A percentile compares a stretch with the other conserved stretches of the same genome.
Conservation (phyloP, 1,284 basidiomycete genomes). For the Rhodotorula sp. region DNA sequence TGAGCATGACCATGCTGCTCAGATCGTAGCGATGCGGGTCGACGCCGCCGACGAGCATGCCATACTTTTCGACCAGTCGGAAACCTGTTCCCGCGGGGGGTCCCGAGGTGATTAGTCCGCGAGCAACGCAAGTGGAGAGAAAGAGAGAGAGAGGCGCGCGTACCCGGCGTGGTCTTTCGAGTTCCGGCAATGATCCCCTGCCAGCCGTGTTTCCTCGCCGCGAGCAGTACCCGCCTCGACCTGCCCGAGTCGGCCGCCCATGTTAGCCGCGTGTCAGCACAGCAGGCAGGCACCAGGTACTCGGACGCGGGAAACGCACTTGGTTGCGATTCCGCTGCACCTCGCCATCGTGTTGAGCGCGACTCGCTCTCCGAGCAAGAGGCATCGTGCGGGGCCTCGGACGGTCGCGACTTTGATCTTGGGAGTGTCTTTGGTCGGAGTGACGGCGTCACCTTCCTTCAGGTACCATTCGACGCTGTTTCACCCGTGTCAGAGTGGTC, state of each 20-base stretch:
- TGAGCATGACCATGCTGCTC: constrained; percentile 99
- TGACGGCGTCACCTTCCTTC: constrained; percentile 74
- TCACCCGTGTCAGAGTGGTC: background rate
- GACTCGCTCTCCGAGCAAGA: constrained; percentile 92
- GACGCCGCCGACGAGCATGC: constrained; percentile 95
- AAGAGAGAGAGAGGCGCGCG: background rate
- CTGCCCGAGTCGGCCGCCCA: constrained; percentile 52
- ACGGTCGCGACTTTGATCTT: constrained; percentile 81
- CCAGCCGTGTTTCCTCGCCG: constrained; percentile 77
- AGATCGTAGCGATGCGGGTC: constrained; percentile 96
- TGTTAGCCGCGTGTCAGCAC: too few relatives aligned
- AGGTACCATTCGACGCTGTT: constrained; percentile 87
- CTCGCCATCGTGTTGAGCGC: constrained; percentile 91
- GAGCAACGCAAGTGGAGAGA: background rate
- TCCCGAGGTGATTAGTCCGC: background rate
- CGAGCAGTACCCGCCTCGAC: constrained; percentile 73
- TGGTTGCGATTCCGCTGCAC: constrained; percentile 94
- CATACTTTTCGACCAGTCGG: constrained; percentile 96
- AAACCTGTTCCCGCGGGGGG: constrained; percentile 57
- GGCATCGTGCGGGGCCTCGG: constrained; percentile 76
- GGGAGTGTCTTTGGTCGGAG: constrained; percentile 60
- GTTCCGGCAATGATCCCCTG: constrained; percentile 91
- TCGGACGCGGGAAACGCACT: constrained; percentile 56
- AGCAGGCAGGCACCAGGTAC: background rate
- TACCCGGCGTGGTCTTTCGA: constrained; percentile 90